A percentile compares a stretch with the other conserved stretches of the same genome.
Conservation (phyloP, 2,329 filamentous ascomycete species). For the Hirsutella minnesotensis region DNA sequence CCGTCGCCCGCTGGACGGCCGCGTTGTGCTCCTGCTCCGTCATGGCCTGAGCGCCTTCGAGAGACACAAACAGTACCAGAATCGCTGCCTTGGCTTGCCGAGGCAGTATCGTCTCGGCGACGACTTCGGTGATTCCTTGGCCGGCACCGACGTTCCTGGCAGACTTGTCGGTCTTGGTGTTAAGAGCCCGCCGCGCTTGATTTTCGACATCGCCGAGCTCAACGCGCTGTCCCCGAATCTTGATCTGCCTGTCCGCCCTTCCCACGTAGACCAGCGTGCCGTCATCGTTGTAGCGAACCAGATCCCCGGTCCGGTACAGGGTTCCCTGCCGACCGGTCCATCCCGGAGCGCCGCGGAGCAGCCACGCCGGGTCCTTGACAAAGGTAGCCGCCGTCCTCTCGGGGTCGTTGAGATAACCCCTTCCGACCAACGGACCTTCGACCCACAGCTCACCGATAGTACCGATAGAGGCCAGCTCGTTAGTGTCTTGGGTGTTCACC, state of each 20-base stretch:
- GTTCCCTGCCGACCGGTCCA: conserved; percentile 17
- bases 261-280: conserved; percentile 15
- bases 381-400: conserved; percentile 33
- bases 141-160: too few relatives aligned
- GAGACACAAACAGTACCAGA: too few relatives aligned
- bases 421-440: conserved; percentile 32
- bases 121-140: too few relatives aligned
- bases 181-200: neutral
- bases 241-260: conserved; percentile 36
- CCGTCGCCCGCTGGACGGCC: too few relatives aligned
- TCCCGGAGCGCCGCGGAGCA: conserved; percentile 11
- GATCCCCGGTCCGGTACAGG: conserved; percentile 24
- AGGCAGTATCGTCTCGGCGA: too few relatives aligned
- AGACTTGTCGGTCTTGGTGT: neutral
- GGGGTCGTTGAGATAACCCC: conserved; percentile 35
- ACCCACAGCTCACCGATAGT: conserved; percentile 21
- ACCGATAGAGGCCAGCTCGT: conserved; percentile 13
- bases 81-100: too few relatives aligned
- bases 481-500: conserved; percentile 12
- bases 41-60: too few relatives aligned
- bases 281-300: conserved; percentile 14
- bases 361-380: conserved; percentile 29
- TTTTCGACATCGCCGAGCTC: conserved; percentile 1
- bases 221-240: conserved; percentile 20
- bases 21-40: too few relatives aligned